A percentile compares a stretch with the other conserved stretches of the same genome.
Evolutionary conservation across 495 filamentous ascomycete genomes (phyloP).

Genomic region (Penicillium antarcticum): DNA sequence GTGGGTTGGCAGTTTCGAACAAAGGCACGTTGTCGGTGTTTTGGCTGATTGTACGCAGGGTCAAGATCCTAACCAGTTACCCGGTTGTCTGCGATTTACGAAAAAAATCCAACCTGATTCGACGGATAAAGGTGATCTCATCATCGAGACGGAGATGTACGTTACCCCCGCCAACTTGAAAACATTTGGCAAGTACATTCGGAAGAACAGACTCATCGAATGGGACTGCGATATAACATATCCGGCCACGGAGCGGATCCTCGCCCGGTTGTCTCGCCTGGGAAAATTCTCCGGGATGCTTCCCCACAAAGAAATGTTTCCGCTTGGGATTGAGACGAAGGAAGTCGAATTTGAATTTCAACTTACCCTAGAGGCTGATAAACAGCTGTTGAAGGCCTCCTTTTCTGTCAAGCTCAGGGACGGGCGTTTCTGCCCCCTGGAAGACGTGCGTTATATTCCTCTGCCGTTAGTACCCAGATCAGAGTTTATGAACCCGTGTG

Average conservation of each 20-base stretch:
- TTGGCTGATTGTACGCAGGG: not conserved
- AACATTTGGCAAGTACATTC: not conserved
- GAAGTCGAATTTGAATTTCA: not conserved
- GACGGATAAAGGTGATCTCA: not conserved
- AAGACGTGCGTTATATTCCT: not conserved
- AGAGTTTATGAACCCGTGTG: not conserved
- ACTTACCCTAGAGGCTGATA: not conserved
- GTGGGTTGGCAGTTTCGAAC: not conserved
- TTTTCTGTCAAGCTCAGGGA: not conserved
- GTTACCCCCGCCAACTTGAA: not conserved
- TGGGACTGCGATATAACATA: constrained; percentile 1
- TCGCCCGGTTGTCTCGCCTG: not conserved
- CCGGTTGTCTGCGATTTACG: not conserved
- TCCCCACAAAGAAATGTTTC: not conserved
- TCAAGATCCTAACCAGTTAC: not conserved
- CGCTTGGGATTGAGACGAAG: not conserved
- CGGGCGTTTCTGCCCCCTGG: not conserved
- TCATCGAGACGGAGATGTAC: not conserved
- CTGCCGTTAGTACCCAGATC: not conserved
- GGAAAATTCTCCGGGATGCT: not conserved
- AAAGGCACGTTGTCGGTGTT: not conserved
- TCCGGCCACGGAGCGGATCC: not conserved
- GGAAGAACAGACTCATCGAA: not conserved
- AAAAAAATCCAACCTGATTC: not conserved
- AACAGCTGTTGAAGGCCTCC: not conserved